Conservation (phyloP, 768 basidiomycete species). For the Trametes punicea region DNA sequence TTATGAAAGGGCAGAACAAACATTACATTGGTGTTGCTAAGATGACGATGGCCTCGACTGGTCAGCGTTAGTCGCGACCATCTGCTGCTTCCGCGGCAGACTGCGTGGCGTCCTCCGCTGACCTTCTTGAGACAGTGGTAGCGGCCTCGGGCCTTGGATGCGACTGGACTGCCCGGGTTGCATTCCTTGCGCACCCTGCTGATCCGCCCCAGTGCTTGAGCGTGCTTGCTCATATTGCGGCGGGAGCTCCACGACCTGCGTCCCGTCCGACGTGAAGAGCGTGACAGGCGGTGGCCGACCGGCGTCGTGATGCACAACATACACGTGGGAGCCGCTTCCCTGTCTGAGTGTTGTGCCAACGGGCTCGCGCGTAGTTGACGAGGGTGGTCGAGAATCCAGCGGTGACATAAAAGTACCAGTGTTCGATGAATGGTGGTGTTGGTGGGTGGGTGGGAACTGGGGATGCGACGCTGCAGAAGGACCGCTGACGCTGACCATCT, state of each 20-base stretch:
- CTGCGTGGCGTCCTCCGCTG: slow-evolving; percentile 7
- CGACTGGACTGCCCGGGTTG: too few species aligned
- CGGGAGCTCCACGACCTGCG: slow-evolving; percentile 58
- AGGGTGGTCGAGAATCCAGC: background rate
- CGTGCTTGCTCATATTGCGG: slow-evolving; percentile 40
- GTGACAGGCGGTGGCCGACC: slow-evolving; percentile 51
- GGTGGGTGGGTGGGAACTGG: too few species aligned
- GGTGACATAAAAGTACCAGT: background rate
- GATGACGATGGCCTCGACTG: background rate
- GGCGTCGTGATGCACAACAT: slow-evolving; percentile 62
- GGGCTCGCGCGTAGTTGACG: background rate
- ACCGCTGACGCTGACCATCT: background rate
- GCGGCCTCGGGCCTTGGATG: background rate
- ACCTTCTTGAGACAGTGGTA: slow-evolving; percentile 1
- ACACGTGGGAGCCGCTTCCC: slow-evolving; percentile 35
- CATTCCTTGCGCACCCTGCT: background rate
- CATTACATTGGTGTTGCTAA: too few species aligned
- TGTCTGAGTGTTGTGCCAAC: slow-evolving; percentile 11
- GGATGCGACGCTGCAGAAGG: background rate
- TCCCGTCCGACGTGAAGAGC: slow-evolving; percentile 52
- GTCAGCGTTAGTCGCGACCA: slow-evolving; percentile 9
- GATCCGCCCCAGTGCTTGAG: background rate
- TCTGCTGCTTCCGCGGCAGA: slow-evolving; percentile 5
- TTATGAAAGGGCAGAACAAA: too few species aligned
- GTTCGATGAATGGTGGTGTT: slow-evolving; percentile 2